Conservation (phyloP, 1,284 basidiomycete species). For the Tilletiopsis washingtonensis region DNA sequence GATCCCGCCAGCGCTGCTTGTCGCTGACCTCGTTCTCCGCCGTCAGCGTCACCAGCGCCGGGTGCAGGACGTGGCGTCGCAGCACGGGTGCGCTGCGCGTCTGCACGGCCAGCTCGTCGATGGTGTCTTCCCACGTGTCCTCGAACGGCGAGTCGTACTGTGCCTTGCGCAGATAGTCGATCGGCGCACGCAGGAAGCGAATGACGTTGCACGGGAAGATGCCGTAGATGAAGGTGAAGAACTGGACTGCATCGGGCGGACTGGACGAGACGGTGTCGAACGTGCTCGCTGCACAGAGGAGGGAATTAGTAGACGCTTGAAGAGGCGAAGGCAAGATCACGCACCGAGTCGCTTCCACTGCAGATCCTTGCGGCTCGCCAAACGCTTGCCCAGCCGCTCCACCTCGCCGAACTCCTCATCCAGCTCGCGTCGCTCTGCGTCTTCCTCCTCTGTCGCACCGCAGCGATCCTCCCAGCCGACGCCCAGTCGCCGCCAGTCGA, state of each 20-base stretch:
- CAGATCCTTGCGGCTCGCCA: conserved; percentile 20
- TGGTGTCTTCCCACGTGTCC: conserved; percentile 53
- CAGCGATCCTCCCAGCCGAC: conserved; percentile 27
- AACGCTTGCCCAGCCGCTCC: conserved; percentile 30
- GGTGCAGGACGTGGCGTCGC: conserved; percentile 65
- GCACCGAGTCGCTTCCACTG: conserved; percentile 27
- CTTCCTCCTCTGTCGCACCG: conserved; percentile 16
- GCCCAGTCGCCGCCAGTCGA: conserved; percentile 34
- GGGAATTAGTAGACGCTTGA: neutral
- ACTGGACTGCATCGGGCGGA: conserved; percentile 33
- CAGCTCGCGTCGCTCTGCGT: conserved; percentile 17
- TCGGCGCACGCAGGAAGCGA: conserved; percentile 63
- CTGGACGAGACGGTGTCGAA: conserved; percentile 25
- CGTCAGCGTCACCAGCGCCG: conserved; percentile 62
- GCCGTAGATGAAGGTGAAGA: conserved; percentile 73
- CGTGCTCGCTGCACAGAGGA: conserved; percentile 10
- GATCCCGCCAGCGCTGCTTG: conserved; percentile 60
- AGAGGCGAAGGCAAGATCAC: neutral
- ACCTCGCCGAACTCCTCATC: conserved; percentile 31
- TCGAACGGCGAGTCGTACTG: conserved; percentile 47
- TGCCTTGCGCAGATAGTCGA: conserved; percentile 56
- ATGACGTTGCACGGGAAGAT: conserved; percentile 77
- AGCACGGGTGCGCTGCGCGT: conserved; percentile 52
- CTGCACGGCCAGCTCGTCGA: conserved; percentile 56
- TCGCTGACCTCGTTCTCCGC: conserved; percentile 59